phyloP scores from a whole-genome alignment of 805 yeast genomes.

The Phaffomyces opuntiae region DNA sequence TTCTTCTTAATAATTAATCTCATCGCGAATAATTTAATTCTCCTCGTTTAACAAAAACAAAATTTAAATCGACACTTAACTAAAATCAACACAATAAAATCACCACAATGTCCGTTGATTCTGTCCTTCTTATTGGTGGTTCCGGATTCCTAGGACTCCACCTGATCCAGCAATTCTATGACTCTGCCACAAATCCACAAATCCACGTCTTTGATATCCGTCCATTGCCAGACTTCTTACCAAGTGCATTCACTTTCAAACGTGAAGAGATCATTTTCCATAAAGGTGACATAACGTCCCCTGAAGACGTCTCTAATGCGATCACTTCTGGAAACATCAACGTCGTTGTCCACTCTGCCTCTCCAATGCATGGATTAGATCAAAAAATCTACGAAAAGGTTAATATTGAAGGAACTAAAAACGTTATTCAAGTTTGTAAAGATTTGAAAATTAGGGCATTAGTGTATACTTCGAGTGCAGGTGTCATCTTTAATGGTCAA shows the following conservation, averaged over 20 bases:
- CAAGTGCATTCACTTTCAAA: conserved; percentile 71
- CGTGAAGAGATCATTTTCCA: conserved; percentile 49
- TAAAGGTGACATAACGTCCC: conserved; percentile 80
- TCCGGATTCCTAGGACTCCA: conserved; percentile 93
- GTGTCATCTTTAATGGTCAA: conserved; percentile 94
- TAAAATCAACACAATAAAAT: background rate
- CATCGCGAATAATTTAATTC: background rate
- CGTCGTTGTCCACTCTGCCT: conserved; percentile 90
- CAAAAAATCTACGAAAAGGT: conserved; percentile 81
- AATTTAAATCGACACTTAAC: background rate
- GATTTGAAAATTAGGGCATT: conserved; percentile 48
- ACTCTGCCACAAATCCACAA: conserved; percentile 53
- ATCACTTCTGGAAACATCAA: conserved; percentile 52
- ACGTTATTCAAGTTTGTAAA: conserved; percentile 59
- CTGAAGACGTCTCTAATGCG: conserved; percentile 59
- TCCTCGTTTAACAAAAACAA: background rate
- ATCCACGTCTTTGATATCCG: conserved; percentile 90
- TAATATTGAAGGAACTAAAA: conserved; percentile 82
- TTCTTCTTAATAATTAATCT: no score
- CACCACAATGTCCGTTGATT: conserved; percentile 14
- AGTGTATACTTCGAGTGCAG: conserved; percentile 95
- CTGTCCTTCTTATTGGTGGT: conserved; percentile 87
- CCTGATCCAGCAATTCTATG: conserved; percentile 76
- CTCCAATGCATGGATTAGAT: conserved; percentile 89
- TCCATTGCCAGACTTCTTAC: conserved; percentile 67